Percentiles rank a stretch among this genome's conserved stretches.
These are phyloP conservation scores for Fereydounia khargensis DNA, from an alignment of 1,284 basidiomycete species.

Conservation along the genomic window DNA sequence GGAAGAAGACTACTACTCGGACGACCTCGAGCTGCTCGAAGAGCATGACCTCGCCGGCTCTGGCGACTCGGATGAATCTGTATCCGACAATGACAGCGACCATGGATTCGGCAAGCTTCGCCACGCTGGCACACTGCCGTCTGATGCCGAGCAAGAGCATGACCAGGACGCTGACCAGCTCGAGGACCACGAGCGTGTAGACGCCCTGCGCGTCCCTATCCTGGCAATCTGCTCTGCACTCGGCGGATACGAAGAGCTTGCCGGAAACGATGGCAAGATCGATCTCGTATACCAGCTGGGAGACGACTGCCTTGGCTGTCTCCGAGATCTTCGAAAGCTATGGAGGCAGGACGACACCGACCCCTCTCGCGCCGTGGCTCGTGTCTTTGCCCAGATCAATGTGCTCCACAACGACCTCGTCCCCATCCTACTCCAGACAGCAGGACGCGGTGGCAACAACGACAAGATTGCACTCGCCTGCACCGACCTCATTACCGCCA, in stretches of 20 bases:
- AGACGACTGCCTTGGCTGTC: conserved; percentile 40
- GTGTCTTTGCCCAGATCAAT: conserved; percentile 49
- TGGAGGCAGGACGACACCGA: conserved; percentile 54
- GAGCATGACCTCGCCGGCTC: conserved; percentile 10
- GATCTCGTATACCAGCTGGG: conserved; percentile 38
- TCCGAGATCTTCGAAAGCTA: conserved; percentile 50
- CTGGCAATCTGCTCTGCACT: conserved; percentile 49
- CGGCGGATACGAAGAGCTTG: conserved; percentile 49
- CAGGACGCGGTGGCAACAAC: conserved; percentile 36
- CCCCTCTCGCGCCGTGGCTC: conserved; percentile 44
- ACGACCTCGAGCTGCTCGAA: conserved; percentile 41
- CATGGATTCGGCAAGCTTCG: conserved; percentile 11
- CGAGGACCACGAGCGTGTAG: conserved; percentile 28
- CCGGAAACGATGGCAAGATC: conserved; percentile 10
- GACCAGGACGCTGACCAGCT: conserved; percentile 7
- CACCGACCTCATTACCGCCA: conserved; percentile 53
- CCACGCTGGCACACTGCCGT: neutral
- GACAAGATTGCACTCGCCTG: conserved; percentile 53
- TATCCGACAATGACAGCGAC: conserved; percentile 17
- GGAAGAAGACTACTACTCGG: conserved; percentile 31
- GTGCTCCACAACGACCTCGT: conserved; percentile 52
- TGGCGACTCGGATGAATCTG: conserved; percentile 9
- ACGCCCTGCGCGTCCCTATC: conserved; percentile 36
- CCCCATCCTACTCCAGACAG: conserved; percentile 51
- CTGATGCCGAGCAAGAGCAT: conserved; percentile 1